Evolutionary conservation across 208 protist genomes (phyloP), one percentile per base, ranked within the genome.

Genomic region (Leishmania lainsoni): DNA sequence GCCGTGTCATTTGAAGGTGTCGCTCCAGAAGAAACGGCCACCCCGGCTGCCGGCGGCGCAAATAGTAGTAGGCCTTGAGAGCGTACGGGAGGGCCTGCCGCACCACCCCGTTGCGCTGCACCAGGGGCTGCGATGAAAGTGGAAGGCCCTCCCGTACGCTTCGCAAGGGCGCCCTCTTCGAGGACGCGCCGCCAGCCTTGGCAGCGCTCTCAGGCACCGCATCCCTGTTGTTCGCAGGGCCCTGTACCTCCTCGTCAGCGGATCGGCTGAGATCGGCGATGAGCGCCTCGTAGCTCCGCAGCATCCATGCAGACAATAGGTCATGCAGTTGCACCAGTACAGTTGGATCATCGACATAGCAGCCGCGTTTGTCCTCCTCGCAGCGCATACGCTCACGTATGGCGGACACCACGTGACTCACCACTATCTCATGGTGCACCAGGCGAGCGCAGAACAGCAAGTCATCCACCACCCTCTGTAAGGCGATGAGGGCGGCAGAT

Each of bases 21-120:
- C 81, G 81, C 63, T 79, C 61, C 35, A 86, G 20, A 10, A 86
- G 56, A 56, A 86, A 48, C 51, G 70, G 77, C 82, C 82, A 86
- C 32, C 71, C 75, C 1, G 78, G 82, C 51, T 86, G 78, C 12
- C 56, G 66, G 45, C 82, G 82, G 39, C 83, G 78, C 68, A 80
- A 48, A 76, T 80, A 86, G 75, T 86, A 86, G 78, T 86, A 85
- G 48, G 81, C 82, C 71, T 86, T 84, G 35, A 78, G 54, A 45
- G 63, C 79, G 70, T 78, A 83, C 42, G 48, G 48, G 16, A 82
- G 9, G 29, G 58, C n/a, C 42, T 81, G 70, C 49, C 39, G 48
- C 51, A 63, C 85, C 8, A 54, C 54, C 6, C 32, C 35, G 59
- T 75, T 68, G 58, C 35, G 76, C 42, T 79, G 63, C 20, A 35